phyloP scores from a whole-genome alignment of 2,329 filamentous ascomycete species.

The Biscogniauxia sp. region DNA sequence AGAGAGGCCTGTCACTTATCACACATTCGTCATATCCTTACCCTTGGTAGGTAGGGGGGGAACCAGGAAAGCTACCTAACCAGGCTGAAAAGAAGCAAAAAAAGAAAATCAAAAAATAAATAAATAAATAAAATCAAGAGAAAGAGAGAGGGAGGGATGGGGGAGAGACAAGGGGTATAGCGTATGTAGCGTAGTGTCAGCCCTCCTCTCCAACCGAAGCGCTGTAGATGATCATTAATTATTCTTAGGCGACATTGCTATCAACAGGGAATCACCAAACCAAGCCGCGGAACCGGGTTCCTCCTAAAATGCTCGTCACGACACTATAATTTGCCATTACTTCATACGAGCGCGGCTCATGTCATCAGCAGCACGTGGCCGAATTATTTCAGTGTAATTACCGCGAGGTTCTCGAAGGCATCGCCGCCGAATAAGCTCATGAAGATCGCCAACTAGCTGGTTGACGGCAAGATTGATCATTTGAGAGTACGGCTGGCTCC shows the following conservation, averaged over 20 bases:
- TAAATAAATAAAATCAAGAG: slow-evolving; percentile 1
- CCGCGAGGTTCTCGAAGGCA: not conserved
- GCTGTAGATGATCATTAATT: slow-evolving; percentile 18
- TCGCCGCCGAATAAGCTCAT: slow-evolving; percentile 3
- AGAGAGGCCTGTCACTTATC: slow-evolving; percentile 15
- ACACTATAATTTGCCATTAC: not conserved
- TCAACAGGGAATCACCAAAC: slow-evolving; percentile 20
- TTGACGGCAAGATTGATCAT: not conserved
- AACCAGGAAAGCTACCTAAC: not conserved
- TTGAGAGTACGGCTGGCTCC: not conserved
- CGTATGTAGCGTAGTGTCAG: not conserved
- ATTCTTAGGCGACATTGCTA: slow-evolving; percentile 20
- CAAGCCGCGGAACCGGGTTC: slow-evolving; percentile 11
- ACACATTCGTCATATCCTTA: slow-evolving; percentile 7
- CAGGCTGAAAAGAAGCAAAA: slow-evolving; percentile 10
- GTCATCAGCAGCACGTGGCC: not conserved
- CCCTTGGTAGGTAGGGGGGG: not conserved
- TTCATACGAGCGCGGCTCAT: not conserved
- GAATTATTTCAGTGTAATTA: not conserved
- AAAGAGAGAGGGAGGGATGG: not conserved
- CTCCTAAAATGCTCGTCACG: not conserved
- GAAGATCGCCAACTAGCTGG: not conserved
- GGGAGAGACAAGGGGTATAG: not conserved
- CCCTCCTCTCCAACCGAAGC: slow-evolving; percentile 3
- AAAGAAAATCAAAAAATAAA: not conserved